Evolutionary conservation across 495 filamentous ascomycete species (phyloP).

Genomic region (Talaromyces stipitatus): DNA sequence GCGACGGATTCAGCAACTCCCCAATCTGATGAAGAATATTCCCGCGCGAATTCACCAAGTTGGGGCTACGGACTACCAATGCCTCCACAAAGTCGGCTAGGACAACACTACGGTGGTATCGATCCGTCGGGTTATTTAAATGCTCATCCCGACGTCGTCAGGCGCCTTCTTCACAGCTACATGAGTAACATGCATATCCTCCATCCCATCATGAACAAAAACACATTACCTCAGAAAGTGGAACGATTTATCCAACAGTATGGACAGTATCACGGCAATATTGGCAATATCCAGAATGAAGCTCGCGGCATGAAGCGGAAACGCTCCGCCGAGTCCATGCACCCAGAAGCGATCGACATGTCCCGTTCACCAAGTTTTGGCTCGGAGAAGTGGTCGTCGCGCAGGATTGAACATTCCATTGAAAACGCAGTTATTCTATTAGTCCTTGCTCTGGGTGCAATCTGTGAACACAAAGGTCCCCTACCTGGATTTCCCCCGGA

Average conservation of each 20-base stretch:
- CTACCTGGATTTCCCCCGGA: slow-evolving; percentile 49
- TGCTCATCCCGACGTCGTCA: slow-evolving; percentile 54
- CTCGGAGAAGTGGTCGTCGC: slow-evolving; percentile 2
- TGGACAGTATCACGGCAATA: slow-evolving; percentile 16
- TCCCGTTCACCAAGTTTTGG: slow-evolving; percentile 9
- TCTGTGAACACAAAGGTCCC: slow-evolving; percentile 57
- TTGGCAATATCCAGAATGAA: slow-evolving; percentile 13
- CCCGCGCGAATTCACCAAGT: slow-evolving; percentile 17
- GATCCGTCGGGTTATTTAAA: slow-evolving; percentile 55
- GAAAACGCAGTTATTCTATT: slow-evolving; percentile 72
- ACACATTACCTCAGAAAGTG: slow-evolving; percentile 38
- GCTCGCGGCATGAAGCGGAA: slow-evolving; percentile 35
- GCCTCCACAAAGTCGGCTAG: slow-evolving; percentile 8
- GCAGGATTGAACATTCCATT: slow-evolving; percentile 32
- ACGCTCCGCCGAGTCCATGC: slow-evolving; percentile 27
- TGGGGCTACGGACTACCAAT: slow-evolving; percentile 30
- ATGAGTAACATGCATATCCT: slow-evolving; percentile 75
- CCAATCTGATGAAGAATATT: slow-evolving; percentile 19
- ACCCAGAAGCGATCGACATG: slow-evolving; percentile 12
- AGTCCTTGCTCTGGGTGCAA: slow-evolving; percentile 77
- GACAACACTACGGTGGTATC: slow-evolving; percentile 38
- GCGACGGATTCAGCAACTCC: slow-evolving; percentile 14
- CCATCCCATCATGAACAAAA: slow-evolving; percentile 74
- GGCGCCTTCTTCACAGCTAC: slow-evolving; percentile 61
- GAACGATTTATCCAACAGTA: slow-evolving; percentile 42